phyloP scores from a whole-genome alignment of 2,329 filamentous ascomycete species.

The Xylaria sp. region DNA sequence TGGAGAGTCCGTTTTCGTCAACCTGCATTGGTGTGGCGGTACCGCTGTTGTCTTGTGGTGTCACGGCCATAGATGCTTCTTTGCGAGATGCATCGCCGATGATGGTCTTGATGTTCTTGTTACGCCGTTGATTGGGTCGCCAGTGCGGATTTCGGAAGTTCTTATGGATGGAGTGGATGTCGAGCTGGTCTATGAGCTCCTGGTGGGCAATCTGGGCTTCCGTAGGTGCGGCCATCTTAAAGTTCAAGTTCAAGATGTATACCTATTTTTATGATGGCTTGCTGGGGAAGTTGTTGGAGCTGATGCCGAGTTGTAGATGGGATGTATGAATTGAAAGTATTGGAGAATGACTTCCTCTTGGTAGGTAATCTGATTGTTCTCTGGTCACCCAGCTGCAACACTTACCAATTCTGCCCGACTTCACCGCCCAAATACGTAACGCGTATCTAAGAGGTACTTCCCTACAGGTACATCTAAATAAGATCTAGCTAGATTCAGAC shows the following conservation, averaged over 20 bases:
- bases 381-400: constrained; percentile 8
- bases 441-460: background rate
- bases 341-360: background rate
- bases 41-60: constrained; percentile 78
- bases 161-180: constrained; percentile 87
- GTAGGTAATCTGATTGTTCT: background rate
- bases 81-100: constrained; percentile 87
- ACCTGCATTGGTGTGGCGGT: constrained; percentile 72
- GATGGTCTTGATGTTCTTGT: constrained; percentile 99
- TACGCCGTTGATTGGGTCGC: constrained; percentile 93
- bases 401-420: constrained; percentile 15
- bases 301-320: background rate
- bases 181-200: constrained; percentile 87
- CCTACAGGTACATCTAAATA: background rate
- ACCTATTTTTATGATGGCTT: background rate
- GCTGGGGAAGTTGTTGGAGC: background rate
- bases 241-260: background rate
- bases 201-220: constrained; percentile 84
- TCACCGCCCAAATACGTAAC: constrained; percentile 13
- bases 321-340: background rate
- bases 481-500: background rate
- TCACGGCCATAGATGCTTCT: constrained; percentile 88
- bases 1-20: constrained; percentile 62
- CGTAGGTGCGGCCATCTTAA: constrained; percentile 68
- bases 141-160: constrained; percentile 90